phyloP scores from a whole-genome alignment of 2,329 filamentous ascomycete species.

The Daldinia eschscholtzii region DNA sequence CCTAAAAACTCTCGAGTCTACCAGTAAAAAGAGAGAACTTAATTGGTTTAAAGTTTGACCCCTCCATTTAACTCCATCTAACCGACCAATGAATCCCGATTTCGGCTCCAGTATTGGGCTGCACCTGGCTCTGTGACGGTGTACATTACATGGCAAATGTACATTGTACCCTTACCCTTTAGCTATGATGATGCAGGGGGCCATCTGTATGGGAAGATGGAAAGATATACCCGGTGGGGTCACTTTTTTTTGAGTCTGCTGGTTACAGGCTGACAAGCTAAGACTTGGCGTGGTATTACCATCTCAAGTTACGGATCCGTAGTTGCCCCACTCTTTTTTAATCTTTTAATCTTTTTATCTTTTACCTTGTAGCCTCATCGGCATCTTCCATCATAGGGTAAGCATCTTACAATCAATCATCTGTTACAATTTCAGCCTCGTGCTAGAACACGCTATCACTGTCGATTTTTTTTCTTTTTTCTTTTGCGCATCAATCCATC shows the following conservation, averaged over 20 bases:
- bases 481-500: constrained; percentile 9
- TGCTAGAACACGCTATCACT: constrained; percentile 5
- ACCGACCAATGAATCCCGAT: constrained; percentile 33
- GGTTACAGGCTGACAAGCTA: background rate
- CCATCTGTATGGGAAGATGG: background rate
- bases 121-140: constrained; percentile 27
- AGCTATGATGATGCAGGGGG: constrained; percentile 29
- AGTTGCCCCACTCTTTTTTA: constrained; percentile 29
- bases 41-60: constrained; percentile 28
- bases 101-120: constrained; percentile 37
- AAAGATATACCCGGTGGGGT: constrained; percentile 19
- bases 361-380: constrained; percentile 26
- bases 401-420: constrained; percentile 4
- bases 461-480: constrained; percentile 4
- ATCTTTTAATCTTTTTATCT: background rate
- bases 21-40: constrained; percentile 6
- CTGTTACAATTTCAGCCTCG: constrained; percentile 32
- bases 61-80: constrained; percentile 28
- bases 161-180: background rate
- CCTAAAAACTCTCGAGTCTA: constrained; percentile 35
- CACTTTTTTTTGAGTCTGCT: background rate
- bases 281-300: constrained; percentile 18
- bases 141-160: background rate
- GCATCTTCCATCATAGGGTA: constrained; percentile 30
- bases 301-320: background rate